Evolutionary conservation across 257 asterid species (phyloP).

Genomic region (Nicotiana undulata): DNA sequence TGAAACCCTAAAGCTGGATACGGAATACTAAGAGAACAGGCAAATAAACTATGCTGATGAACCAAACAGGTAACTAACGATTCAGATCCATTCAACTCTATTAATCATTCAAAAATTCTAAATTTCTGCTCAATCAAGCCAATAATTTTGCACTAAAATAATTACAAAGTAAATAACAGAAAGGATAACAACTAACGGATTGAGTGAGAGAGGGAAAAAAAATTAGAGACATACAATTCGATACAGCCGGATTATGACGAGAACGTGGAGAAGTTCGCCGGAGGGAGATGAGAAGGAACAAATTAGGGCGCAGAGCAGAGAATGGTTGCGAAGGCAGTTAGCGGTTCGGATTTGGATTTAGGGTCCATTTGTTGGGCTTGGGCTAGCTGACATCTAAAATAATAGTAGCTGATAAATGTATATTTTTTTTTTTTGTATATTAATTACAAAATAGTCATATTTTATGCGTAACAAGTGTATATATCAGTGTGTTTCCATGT

Average conservation of each 20-base stretch:
- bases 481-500: no score
- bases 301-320: slow-evolving; percentile 39
- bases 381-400: no score
- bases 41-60: background rate
- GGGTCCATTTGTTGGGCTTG: no score
- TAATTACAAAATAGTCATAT: no score
- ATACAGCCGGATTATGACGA: background rate
- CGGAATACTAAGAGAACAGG: background rate
- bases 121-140: background rate
- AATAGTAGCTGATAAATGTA: no score
- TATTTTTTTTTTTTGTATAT: no score
- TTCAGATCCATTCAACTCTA: slow-evolving; percentile 3
- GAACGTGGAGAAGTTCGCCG: background rate
- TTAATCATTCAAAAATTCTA: background rate
- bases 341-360: no score
- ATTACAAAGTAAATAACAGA: background rate
- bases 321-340: no score
- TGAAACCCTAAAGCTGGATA: background rate
- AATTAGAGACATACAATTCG: background rate
- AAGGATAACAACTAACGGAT: background rate
- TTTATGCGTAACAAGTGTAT: no score
- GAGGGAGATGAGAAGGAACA: background rate
- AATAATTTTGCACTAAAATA: background rate
- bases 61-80: background rate
- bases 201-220: background rate